phyloP scores from a whole-genome alignment of 257 asterid species.

The Solanum corneliomulleri region DNA sequence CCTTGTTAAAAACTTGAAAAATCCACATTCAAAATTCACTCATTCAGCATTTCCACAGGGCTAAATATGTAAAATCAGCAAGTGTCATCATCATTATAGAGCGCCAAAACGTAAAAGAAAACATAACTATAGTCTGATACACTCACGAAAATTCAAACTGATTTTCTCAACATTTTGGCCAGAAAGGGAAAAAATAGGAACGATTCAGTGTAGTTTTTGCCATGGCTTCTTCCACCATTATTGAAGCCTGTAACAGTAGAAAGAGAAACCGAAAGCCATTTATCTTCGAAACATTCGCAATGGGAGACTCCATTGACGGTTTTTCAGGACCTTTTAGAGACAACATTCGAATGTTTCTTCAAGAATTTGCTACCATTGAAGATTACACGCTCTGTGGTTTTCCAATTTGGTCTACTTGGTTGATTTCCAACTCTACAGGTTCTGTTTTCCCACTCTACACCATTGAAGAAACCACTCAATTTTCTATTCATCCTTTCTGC shows the following conservation, averaged over 20 bases:
- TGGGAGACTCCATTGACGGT: slow-evolving; percentile 10
- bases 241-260: slow-evolving; percentile 21
- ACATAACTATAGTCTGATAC: not conserved
- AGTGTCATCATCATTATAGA: slow-evolving; percentile 10
- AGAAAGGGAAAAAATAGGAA: not conserved
- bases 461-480: slow-evolving; percentile 51
- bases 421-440: slow-evolving; percentile 16
- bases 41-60: slow-evolving; percentile 23
- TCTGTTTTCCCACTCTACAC: slow-evolving; percentile 47
- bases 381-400: slow-evolving; percentile 29
- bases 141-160: slow-evolving; percentile 8
- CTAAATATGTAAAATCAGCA: slow-evolving; percentile 2
- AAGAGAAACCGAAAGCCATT: slow-evolving; percentile 23
- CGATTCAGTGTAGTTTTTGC: not conserved
- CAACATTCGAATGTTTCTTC: slow-evolving; percentile 39
- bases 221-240: slow-evolving; percentile 41
- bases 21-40: not conserved
- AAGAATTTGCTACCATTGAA: slow-evolving; percentile 32
- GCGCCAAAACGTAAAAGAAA: slow-evolving; percentile 24
- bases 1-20: slow-evolving; percentile 6
- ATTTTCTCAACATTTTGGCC: not conserved
- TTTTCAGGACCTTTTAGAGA: slow-evolving; percentile 49
- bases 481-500: slow-evolving; percentile 45
- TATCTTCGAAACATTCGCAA: slow-evolving; percentile 22
- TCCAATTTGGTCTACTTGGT: slow-evolving; percentile 47